Conservation (phyloP, 1,284 basidiomycete species). For the Grifola frondosa region DNA sequence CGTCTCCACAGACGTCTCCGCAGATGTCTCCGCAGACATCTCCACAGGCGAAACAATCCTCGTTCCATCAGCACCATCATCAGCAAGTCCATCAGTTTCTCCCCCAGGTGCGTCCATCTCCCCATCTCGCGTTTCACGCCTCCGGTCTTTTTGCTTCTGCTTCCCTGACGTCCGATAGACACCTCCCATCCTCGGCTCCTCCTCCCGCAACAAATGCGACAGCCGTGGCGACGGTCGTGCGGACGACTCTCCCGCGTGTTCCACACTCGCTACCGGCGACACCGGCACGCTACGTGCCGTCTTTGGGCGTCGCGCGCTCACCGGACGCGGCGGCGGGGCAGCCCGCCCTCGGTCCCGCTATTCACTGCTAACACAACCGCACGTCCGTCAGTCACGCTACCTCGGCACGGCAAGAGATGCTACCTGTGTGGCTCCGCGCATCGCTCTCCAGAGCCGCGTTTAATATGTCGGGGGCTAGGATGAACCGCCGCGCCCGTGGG, state of each 20-base stretch:
- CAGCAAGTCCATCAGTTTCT: too few relatives aligned
- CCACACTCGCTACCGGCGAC: constrained; percentile 9
- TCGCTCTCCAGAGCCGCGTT: constrained; percentile 15
- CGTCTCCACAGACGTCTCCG: too few relatives aligned
- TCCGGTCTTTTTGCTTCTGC: too few relatives aligned
- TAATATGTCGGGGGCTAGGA: constrained; percentile 19
- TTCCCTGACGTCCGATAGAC: too few relatives aligned
- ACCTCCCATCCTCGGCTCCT: constrained; percentile 3
- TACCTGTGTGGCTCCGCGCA: constrained; percentile 6
- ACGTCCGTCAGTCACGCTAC: constrained; percentile 1
- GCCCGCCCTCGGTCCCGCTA: constrained; percentile 12
- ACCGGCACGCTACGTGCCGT: too few relatives aligned
- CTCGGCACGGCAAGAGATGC: constrained; percentile 1
- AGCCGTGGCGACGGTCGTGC: constrained; percentile 42
- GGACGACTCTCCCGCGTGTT: constrained; percentile 10
- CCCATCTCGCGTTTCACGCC: too few relatives aligned
- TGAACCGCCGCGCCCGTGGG: too few relatives aligned
- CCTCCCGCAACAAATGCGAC: constrained; percentile 19
- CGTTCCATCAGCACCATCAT: too few relatives aligned
- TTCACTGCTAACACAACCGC: constrained; percentile 5
- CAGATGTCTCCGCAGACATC: too few relatives aligned
- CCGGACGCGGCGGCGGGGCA: constrained; percentile 6
- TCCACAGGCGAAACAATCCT: too few relatives aligned
- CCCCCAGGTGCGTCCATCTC: too few relatives aligned
- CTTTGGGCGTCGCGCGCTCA: too few relatives aligned